A percentile compares a stretch with the other conserved stretches of the same genome.
These are phyloP conservation scores for Yarrowia osloensis DNA, from an alignment of 805 yeast genomes.

Conservation along the genomic window DNA sequence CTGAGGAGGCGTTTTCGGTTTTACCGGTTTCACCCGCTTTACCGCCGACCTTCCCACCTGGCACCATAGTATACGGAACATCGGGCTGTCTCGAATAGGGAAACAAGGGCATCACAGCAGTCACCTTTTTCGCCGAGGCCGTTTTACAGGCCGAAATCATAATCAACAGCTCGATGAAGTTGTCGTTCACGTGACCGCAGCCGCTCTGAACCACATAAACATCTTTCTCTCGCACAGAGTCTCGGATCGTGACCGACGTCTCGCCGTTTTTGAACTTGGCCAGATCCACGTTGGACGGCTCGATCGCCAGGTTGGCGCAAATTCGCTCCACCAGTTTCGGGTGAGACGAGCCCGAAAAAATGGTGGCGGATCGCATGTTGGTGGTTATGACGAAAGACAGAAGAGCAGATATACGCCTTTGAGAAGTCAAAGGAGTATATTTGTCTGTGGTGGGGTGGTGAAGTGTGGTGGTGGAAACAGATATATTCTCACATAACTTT, in stretches of 20 bases:
- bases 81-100: slow-evolving; percentile 97
- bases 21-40: slow-evolving; percentile 38
- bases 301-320: slow-evolving; percentile 74
- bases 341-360: slow-evolving; percentile 90
- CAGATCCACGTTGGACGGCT: slow-evolving; percentile 62
- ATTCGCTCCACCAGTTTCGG: slow-evolving; percentile 74
- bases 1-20: no score
- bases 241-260: slow-evolving; percentile 79
- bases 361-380: slow-evolving; percentile 38
- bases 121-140: slow-evolving; percentile 84
- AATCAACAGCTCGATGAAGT: slow-evolving; percentile 76
- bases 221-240: slow-evolving; percentile 93
- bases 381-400: neutral
- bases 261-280: slow-evolving; percentile 82
- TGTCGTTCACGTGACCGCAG: slow-evolving; percentile 85
- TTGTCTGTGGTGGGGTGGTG: neutral
- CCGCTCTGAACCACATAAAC: slow-evolving; percentile 89
- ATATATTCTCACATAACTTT: no score
- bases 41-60: neutral
- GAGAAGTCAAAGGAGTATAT: neutral
- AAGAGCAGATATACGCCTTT: neutral
- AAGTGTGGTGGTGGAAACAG: no score
- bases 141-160: slow-evolving; percentile 90
- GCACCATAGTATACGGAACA: slow-evolving; percentile 72
- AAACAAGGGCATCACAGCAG: slow-evolving; percentile 89